Evolutionary conservation across 495 filamentous ascomycete genomes (phyloP).

Genomic region (Chlorociboria aeruginascens): DNA sequence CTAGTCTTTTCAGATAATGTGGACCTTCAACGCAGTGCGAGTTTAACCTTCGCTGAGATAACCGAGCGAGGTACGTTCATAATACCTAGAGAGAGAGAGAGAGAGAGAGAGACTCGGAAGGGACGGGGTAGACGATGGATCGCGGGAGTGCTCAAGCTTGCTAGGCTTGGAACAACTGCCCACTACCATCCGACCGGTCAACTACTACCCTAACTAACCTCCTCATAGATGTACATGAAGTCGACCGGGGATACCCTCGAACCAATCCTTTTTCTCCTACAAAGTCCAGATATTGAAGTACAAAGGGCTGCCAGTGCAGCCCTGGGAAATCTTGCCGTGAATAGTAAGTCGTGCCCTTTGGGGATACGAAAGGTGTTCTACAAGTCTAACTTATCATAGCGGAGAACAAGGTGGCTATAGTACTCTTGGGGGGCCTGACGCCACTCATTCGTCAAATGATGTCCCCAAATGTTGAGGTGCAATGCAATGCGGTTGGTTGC

Average conservation of each 20-base stretch:
- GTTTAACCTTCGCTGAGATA: conserved; percentile 97
- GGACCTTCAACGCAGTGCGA: conserved; percentile 92
- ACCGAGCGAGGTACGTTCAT: conserved; percentile 78
- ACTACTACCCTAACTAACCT: conserved; percentile 1
- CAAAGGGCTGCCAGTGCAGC: conserved; percentile 95
- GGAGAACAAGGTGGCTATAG: conserved; percentile 95
- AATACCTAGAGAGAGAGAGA: neutral
- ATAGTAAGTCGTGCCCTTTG: conserved; percentile 49
- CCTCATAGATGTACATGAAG: conserved; percentile 78
- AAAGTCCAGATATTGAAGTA: conserved; percentile 92
- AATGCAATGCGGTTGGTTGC: conserved; percentile 97
- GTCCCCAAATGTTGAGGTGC: conserved; percentile 96
- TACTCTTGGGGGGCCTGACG: conserved; percentile 76
- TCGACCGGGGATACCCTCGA: conserved; percentile 87
- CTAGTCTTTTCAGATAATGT: conserved; percentile 98
- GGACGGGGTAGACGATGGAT: too few species aligned
- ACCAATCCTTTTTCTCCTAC: conserved; percentile 88
- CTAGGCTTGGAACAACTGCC: too few species aligned
- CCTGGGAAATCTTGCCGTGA: conserved; percentile 90
- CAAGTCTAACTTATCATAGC: conserved; percentile 46
- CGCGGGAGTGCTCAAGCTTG: too few species aligned
- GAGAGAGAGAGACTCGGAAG: too few species aligned
- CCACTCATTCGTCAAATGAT: conserved; percentile 98
- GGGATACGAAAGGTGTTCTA: neutral
- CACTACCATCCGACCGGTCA: neutral